Conservation (phyloP, 768 basidiomycete genomes). For the Leccinum imitatum region DNA sequence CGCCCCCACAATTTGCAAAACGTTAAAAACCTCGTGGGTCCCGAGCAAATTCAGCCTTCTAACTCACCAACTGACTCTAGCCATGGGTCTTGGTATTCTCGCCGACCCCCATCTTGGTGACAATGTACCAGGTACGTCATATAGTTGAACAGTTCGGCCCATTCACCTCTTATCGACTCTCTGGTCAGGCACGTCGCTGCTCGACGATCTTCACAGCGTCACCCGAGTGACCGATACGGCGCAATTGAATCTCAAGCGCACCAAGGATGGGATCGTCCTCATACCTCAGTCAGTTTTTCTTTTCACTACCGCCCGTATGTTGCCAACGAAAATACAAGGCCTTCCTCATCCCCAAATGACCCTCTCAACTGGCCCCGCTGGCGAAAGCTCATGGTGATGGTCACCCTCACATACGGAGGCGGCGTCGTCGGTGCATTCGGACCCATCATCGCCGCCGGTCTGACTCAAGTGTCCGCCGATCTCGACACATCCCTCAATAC, state of each 20-base stretch:
- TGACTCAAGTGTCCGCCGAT: neutral
- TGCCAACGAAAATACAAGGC: neutral
- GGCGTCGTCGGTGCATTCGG: neutral
- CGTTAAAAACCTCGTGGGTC: neutral
- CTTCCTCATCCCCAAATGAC: neutral
- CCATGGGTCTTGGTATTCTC: conserved; percentile 1
- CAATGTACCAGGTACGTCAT: neutral
- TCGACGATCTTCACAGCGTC: neutral
- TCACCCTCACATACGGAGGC: neutral
- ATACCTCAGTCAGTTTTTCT: neutral
- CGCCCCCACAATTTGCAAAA: neutral
- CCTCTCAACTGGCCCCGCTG: neutral
- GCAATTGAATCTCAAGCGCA: neutral
- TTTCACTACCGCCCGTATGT: neutral
- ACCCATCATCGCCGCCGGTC: neutral
- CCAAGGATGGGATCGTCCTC: neutral
- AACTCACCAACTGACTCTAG: neutral
- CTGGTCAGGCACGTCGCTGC: neutral
- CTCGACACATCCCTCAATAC: neutral
- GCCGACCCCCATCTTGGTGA: neutral
- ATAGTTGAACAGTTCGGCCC: neutral
- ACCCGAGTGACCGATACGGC: neutral
- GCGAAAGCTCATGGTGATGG: conserved; percentile 1
- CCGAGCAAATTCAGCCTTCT: neutral
- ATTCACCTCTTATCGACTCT: neutral